Conservation (phyloP, 345 rosid genomes). For the Toxicodendron radicans region DNA sequence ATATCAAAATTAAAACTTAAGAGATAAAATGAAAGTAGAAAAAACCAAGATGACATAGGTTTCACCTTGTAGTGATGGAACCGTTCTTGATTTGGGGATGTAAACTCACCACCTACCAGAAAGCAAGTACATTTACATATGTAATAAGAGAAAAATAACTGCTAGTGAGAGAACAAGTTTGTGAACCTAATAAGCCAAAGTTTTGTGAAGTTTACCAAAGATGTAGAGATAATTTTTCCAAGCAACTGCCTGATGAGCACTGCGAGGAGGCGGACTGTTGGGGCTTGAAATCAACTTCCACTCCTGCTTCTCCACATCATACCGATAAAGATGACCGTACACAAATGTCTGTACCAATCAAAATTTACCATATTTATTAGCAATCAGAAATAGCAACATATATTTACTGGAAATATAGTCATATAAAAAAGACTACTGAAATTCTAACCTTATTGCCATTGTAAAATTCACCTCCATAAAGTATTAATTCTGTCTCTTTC, state of each 20-base stretch:
- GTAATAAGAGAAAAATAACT: not conserved
- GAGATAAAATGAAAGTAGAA: not conserved
- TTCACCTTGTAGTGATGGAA: constrained; percentile 95
- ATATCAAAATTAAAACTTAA: not conserved
- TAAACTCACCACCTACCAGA: constrained; percentile 86
- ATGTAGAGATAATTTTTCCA: constrained; percentile 97
- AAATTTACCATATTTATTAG: constrained; percentile 4
- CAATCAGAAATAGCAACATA: not conserved
- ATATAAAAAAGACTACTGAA: not conserved
- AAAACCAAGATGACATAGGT: not conserved
- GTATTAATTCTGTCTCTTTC: constrained; percentile 84
- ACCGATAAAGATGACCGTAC: constrained; percentile 84
- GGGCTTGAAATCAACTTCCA: constrained; percentile 93
- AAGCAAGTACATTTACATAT: not conserved
- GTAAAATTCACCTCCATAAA: constrained; percentile 92
- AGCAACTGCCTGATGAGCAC: constrained; percentile 95
- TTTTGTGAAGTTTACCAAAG: constrained; percentile 54
- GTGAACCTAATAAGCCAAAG: constrained; percentile 6
- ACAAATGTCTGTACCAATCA: constrained; percentile 69
- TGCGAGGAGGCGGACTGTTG: constrained; percentile 96
- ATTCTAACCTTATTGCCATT: constrained; percentile 79
- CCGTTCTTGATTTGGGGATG: constrained; percentile 95
- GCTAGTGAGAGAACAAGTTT: not conserved
- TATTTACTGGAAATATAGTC: constrained; percentile 11
- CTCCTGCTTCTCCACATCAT: constrained; percentile 83